phyloP scores from a whole-genome alignment of 2,329 filamentous ascomycete species.

The Sporothrix pallida region DNA sequence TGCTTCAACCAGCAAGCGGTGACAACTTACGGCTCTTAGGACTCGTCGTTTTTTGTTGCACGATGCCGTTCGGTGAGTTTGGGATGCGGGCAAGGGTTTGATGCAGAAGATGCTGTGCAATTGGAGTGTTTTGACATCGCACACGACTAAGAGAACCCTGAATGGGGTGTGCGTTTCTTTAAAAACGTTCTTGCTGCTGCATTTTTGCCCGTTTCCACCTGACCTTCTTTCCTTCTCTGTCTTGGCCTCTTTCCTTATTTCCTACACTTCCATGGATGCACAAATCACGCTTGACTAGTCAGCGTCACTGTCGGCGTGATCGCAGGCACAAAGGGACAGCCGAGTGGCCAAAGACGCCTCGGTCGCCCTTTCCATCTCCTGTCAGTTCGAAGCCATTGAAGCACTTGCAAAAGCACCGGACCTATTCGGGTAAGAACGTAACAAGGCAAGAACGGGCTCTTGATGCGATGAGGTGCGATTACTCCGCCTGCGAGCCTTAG shows the following conservation, averaged over 20 bases:
- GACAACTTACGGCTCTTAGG: background rate
- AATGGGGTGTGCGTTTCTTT: conserved; percentile 13
- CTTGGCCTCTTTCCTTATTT: background rate
- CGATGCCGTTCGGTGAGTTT: conserved; percentile 9
- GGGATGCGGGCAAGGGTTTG: background rate
- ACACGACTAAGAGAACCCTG: background rate
- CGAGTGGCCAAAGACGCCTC: background rate
- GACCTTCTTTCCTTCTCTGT: background rate
- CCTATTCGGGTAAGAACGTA: background rate
- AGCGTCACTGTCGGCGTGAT: conserved; percentile 17
- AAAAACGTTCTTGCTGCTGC: background rate
- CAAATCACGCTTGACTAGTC: conserved; percentile 22
- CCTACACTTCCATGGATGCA: background rate
- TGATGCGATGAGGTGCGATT: background rate
- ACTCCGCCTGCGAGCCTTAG: conserved; percentile 27
- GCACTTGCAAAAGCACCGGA: background rate
- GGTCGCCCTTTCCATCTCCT: background rate
- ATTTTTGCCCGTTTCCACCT: background rate
- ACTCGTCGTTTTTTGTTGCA: background rate
- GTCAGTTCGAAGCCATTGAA: background rate
- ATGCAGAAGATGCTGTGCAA: background rate
- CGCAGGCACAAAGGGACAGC: conserved; percentile 17
- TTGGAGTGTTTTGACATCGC: background rate
- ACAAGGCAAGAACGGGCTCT: conserved; percentile 1
- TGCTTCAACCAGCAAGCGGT: no score